Percentiles rank a stretch among this genome's conserved stretches.
These are phyloP conservation scores for Cystobasidium ongulense DNA, from an alignment of 768 basidiomycete species.

Conservation along the genomic window DNA sequence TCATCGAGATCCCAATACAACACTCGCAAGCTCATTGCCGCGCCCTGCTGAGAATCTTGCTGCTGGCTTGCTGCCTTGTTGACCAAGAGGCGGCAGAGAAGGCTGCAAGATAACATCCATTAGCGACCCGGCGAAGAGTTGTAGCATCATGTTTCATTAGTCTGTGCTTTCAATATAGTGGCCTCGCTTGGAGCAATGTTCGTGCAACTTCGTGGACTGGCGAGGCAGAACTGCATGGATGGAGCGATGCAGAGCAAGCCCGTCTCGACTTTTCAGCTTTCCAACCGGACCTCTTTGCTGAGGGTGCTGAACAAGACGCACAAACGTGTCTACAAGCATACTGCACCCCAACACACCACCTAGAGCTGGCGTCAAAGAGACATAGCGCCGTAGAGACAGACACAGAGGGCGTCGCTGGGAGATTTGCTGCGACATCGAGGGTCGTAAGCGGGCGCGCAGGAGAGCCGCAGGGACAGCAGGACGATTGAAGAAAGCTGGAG, in stretches of 20 bases:
- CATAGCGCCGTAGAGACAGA: neutral
- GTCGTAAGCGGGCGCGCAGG: neutral
- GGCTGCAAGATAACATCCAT: too few species aligned
- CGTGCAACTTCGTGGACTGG: too few species aligned
- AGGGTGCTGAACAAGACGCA: slow-evolving; percentile 2
- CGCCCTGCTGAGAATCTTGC: too few species aligned
- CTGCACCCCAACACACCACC: neutral
- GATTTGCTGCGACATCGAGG: neutral
- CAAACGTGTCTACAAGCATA: neutral
- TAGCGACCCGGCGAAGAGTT: too few species aligned
- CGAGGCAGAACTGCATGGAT: neutral
- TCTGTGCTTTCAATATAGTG: too few species aligned
- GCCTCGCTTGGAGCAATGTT: too few species aligned
- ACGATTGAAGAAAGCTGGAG: neutral
- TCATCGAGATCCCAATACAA: too few species aligned
- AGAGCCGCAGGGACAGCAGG: neutral
- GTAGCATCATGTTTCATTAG: too few species aligned
- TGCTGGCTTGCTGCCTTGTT: too few species aligned
- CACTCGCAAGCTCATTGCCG: too few species aligned
- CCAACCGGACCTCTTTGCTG: slow-evolving; percentile 9
- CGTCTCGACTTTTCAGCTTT: neutral
- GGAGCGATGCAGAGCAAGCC: neutral
- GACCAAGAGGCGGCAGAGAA: too few species aligned
- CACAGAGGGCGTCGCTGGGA: neutral
- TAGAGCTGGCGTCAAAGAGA: neutral